phyloP scores from a whole-genome alignment of 2,329 filamentous ascomycete genomes.

The Claviceps sp. region DNA sequence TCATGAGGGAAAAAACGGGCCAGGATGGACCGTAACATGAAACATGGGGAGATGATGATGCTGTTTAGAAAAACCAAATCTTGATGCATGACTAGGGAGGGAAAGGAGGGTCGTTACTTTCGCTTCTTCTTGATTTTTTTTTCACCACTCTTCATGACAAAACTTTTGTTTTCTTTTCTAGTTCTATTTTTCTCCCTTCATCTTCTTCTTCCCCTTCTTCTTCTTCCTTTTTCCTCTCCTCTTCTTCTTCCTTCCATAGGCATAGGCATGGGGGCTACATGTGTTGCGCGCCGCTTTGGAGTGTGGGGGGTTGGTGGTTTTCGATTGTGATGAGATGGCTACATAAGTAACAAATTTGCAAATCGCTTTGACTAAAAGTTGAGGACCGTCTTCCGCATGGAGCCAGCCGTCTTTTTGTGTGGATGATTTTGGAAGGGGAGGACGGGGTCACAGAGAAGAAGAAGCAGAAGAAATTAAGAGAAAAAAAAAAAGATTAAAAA shows the following conservation, averaged over 20 bases:
- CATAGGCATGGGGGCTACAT: not conserved
- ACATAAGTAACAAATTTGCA: no score
- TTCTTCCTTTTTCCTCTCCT: conserved; percentile 16
- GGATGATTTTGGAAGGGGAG: no score
- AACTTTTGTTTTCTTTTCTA: conserved; percentile 16
- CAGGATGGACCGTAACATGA: conserved; percentile 21
- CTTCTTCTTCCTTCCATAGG: not conserved
- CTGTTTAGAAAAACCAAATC: conserved; percentile 33
- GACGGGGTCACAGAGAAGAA: no score
- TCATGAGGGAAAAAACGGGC: conserved; percentile 14
- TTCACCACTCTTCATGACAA: not conserved
- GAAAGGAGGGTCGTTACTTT: conserved; percentile 30
- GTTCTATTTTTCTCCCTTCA: not conserved
- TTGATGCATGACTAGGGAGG: conserved; percentile 36
- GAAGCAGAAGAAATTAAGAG: no score
- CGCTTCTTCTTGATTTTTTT: conserved; percentile 17
- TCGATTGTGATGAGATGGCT: no score
- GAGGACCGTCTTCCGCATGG: no score
- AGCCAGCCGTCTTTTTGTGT: no score
- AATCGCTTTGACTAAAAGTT: no score
- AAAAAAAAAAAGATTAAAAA: no score
- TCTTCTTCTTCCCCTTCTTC: conserved; percentile 10
- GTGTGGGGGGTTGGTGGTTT: not conserved
- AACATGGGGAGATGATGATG: conserved; percentile 17
- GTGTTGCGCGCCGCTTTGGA: conserved; percentile 8